Evolutionary conservation across 108 stramenopile species (phyloP).

Genomic region (Chaetoceros tenuissimus): DNA sequence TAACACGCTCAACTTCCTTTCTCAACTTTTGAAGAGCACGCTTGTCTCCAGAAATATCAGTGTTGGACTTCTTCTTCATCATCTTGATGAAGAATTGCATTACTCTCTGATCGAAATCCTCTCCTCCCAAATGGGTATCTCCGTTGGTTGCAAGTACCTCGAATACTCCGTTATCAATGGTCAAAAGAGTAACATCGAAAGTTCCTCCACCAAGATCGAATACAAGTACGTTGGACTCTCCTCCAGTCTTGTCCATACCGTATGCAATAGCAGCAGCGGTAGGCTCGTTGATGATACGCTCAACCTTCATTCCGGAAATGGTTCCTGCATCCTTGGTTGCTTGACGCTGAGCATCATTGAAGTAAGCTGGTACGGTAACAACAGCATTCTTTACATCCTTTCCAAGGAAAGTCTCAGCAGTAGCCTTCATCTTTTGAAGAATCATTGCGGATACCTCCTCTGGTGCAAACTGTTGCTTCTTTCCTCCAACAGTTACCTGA

Average conservation of each 20-base stretch:
- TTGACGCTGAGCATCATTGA: conserved; percentile 97
- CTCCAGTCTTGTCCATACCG: conserved; percentile 81
- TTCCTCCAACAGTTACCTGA: conserved; percentile 46
- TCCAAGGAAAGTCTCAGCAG: conserved; percentile 82
- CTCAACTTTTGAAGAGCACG: conserved; percentile 78
- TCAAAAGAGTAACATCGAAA: conserved; percentile 95
- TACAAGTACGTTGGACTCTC: conserved; percentile 88
- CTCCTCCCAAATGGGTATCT: conserved; percentile 88
- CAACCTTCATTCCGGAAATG: conserved; percentile 90
- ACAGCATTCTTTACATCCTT: conserved; percentile 88
- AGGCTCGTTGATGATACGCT: conserved; percentile 98
- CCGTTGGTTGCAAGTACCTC: conserved; percentile 86
- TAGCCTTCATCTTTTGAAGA: conserved; percentile 82
- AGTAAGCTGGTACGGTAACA: conserved; percentile 96
- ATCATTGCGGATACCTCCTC: conserved; percentile 92
- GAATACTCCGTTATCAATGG: conserved; percentile 90
- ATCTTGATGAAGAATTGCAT: conserved; percentile 83
- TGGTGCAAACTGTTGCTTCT: conserved; percentile 55
- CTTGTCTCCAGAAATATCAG: conserved; percentile 64
- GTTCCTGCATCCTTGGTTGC: conserved; percentile 95
- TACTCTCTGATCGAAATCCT: conserved; percentile 87
- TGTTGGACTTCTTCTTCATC: conserved; percentile 40
- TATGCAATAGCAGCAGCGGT: conserved; percentile 97
- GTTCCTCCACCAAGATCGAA: conserved; percentile 98
- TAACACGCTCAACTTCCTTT: conserved; percentile 85